Conservation (phyloP, 345 rosid genomes). For the Anastatica hierochuntica region DNA sequence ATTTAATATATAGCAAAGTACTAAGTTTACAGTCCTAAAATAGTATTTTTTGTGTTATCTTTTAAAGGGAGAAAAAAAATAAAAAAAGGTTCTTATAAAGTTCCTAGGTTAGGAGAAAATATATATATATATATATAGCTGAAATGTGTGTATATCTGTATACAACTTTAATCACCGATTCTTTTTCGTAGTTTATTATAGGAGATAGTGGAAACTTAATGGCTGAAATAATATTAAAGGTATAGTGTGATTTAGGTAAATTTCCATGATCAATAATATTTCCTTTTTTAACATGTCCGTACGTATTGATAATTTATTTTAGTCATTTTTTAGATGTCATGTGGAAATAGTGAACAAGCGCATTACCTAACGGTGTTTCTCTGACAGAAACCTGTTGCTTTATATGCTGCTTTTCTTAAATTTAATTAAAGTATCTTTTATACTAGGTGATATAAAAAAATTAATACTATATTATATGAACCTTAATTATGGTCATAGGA, state of each 20-base stretch:
- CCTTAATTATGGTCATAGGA: conserved; percentile 15
- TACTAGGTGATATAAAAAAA: not conserved
- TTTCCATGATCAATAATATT: conserved; percentile 22
- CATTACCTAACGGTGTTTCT: conserved; percentile 19
- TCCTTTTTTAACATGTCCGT: conserved; percentile 19
- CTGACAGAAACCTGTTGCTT: conserved; percentile 19
- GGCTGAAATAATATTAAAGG: conserved; percentile 14
- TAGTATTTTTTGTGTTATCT: conserved; percentile 1
- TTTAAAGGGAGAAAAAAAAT: not conserved
- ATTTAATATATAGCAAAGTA: conserved; percentile 4
- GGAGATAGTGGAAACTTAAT: conserved; percentile 24
- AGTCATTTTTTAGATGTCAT: conserved; percentile 6
- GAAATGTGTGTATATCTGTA: not conserved
- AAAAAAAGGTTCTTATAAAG: conserved; percentile 16
- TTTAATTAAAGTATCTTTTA: not conserved
- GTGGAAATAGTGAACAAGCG: conserved; percentile 11
- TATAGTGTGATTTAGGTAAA: conserved; percentile 24
- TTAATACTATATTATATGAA: no score
- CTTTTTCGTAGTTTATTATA: not conserved
- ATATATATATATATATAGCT: conserved; percentile 5
- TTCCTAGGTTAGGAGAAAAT: conserved; percentile 25
- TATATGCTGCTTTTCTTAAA: conserved; percentile 6
- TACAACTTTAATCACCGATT: conserved; percentile 1
- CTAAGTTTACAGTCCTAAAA: conserved; percentile 13
- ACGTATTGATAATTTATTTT: conserved; percentile 2